Evolutionary conservation across 805 yeast genomes (phyloP).

Genomic region (Myxozyma neglecta): DNA sequence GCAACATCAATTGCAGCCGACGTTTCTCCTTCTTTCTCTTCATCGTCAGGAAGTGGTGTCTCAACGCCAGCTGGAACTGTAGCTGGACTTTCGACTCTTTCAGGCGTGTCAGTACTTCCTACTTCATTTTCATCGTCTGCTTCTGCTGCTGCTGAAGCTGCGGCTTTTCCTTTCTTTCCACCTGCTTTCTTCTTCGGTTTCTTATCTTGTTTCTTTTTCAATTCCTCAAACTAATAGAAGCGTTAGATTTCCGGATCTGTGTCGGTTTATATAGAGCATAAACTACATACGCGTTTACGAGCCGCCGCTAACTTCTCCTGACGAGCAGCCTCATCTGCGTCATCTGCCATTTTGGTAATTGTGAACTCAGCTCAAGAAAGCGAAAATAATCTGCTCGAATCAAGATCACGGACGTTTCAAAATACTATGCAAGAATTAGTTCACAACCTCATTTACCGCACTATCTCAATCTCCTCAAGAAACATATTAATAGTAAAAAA

Average conservation of each 20-base stretch:
- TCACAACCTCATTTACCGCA: too few species aligned
- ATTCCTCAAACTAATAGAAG: constrained; percentile 53
- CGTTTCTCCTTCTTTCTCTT: constrained; percentile 37
- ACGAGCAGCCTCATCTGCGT: constrained; percentile 41
- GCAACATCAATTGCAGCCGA: constrained; percentile 45
- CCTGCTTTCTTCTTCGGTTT: constrained; percentile 37
- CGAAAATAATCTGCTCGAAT: neutral
- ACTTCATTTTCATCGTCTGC: neutral
- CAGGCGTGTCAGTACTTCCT: constrained; percentile 9
- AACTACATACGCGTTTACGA: constrained; percentile 54
- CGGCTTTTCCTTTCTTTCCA: constrained; percentile 9
- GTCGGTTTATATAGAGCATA: neutral
- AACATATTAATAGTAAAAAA: too few species aligned
- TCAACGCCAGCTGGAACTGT: constrained; percentile 19
- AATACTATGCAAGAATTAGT: too few species aligned
- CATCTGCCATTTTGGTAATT: constrained; percentile 29
- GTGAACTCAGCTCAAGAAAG: neutral
- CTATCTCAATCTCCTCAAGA: too few species aligned
- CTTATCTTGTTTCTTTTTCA: constrained; percentile 59
- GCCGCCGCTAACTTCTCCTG: constrained; percentile 73
- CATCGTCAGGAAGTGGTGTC: constrained; percentile 37
- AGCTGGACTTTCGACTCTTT: constrained; percentile 16
- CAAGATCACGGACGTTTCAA: too few species aligned
- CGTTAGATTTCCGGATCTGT: neutral
- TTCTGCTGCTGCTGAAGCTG: constrained; percentile 1